These are phyloP conservation scores for Spathaspora sp. DNA, from an alignment of 805 yeast species.

Conservation along the genomic window DNA sequence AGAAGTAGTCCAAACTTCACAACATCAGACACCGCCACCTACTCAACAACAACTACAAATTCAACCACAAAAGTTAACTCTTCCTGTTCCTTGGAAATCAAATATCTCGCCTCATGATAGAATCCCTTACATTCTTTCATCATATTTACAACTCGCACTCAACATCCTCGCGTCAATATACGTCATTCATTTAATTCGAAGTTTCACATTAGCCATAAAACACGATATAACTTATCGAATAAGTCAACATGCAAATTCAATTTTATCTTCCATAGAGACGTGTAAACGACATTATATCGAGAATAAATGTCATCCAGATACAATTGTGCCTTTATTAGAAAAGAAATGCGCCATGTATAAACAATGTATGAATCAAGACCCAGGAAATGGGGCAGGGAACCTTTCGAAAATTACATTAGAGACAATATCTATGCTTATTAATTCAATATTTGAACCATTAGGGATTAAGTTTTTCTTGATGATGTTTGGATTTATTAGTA, in stretches of 20 bases:
- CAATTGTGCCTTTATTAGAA: constrained; percentile 56
- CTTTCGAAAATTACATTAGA: constrained; percentile 56
- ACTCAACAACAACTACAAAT: neutral
- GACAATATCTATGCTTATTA: constrained; percentile 57
- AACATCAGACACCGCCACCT: neutral
- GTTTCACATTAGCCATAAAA: constrained; percentile 46
- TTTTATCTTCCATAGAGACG: constrained; percentile 47
- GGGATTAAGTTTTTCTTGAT: constrained; percentile 56
- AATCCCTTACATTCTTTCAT: constrained; percentile 53
- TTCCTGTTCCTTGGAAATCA: constrained; percentile 62
- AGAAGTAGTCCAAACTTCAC: neutral
- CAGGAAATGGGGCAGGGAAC: constrained; percentile 44
- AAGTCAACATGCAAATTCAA: constrained; percentile 41
- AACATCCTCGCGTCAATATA: constrained; percentile 47
- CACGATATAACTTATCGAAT: constrained; percentile 53
- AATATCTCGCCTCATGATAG: constrained; percentile 49
- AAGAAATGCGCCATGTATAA: constrained; percentile 59
- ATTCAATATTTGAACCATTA: constrained; percentile 65
- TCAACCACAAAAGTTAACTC: constrained; percentile 7
- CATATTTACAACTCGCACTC: constrained; percentile 56
- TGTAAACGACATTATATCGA: constrained; percentile 51
- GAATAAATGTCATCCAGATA: constrained; percentile 54
- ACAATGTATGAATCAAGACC: constrained; percentile 61
- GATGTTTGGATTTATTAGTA: constrained; percentile 35
- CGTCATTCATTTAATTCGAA: constrained; percentile 40